Evolutionary conservation across 2,329 filamentous ascomycete genomes (phyloP).

Genomic region (Helminthosporium solani): DNA sequence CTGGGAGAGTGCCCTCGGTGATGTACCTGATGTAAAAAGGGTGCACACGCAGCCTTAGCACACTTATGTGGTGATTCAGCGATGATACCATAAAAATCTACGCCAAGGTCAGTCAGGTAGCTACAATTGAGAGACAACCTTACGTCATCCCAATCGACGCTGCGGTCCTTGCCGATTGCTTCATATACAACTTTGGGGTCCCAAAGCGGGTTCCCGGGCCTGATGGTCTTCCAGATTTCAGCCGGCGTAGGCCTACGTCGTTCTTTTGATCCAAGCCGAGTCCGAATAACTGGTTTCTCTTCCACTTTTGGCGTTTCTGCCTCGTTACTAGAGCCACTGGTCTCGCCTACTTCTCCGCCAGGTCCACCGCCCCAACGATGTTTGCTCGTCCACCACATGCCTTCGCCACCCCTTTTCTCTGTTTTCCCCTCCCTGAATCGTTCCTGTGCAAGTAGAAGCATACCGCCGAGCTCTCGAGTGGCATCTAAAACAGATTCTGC

Average conservation of each 20-base stretch:
- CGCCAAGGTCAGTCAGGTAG: constrained; percentile 10
- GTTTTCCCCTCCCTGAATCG: constrained; percentile 56
- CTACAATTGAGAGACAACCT: constrained; percentile 19
- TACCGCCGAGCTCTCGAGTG: constrained; percentile 58
- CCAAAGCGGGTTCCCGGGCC: constrained; percentile 55
- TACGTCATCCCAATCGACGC: constrained; percentile 56
- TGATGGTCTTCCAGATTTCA: constrained; percentile 56
- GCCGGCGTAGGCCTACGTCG: constrained; percentile 48
- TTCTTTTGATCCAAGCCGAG: constrained; percentile 29
- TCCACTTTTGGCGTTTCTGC: constrained; percentile 31
- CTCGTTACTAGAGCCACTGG: constrained; percentile 26
- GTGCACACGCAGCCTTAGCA: constrained; percentile 60
- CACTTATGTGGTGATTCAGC: constrained; percentile 62
- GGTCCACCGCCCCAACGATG: constrained; percentile 59
- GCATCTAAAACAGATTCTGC: constrained; percentile 50
- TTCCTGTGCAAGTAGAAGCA: constrained; percentile 62
- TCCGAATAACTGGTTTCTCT: constrained; percentile 36
- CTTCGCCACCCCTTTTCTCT: constrained; percentile 54
- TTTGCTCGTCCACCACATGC: constrained; percentile 61
- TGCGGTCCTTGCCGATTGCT: constrained; percentile 56
- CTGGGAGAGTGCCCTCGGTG: constrained; percentile 44
- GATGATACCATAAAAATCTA: constrained; percentile 64
- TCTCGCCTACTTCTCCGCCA: constrained; percentile 47
- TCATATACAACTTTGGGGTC: constrained; percentile 58
- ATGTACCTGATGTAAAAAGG: constrained; percentile 58